A percentile compares a stretch with the other conserved stretches of the same genome.
phyloP scores from a whole-genome alignment of 192 early-diverging fungal species.

The Entophlyctis luteolus region DNA sequence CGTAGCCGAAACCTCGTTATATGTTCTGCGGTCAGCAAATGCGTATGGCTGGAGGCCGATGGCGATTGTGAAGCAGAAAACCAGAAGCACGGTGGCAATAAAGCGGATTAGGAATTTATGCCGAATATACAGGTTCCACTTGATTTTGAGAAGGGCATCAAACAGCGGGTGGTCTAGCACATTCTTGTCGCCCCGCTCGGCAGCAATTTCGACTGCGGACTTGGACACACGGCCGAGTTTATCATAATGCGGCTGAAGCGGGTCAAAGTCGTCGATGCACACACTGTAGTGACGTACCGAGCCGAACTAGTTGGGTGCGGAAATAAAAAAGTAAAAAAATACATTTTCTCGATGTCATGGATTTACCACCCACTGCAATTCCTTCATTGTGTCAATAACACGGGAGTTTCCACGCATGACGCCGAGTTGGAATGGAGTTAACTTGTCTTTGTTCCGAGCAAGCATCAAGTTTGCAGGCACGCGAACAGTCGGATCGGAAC shows the following conservation, averaged over 20 bases:
- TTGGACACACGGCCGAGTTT: background rate
- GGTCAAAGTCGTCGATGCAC: conserved; percentile 16
- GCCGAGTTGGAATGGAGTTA: conserved; percentile 24
- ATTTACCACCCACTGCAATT: conserved; percentile 15
- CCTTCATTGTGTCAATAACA: conserved; percentile 20
- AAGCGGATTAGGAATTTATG: conserved; percentile 24
- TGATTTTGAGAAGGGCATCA: conserved; percentile 17
- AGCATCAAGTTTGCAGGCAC: background rate
- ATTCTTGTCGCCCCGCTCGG: conserved; percentile 14
- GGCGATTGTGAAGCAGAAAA: conserved; percentile 11
- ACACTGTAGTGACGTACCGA: conserved; percentile 4
- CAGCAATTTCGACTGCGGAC: conserved; percentile 22
- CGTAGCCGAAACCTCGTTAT: background rate
- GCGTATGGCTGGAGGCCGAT: conserved; percentile 14
- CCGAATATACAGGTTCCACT: conserved; percentile 28
- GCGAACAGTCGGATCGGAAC: background rate
- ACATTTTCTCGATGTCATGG: background rate
- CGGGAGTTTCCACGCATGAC: background rate
- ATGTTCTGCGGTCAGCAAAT: background rate
- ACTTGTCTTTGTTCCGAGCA: conserved; percentile 21
- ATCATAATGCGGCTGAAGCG: conserved; percentile 4
- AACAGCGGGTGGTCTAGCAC: conserved; percentile 25
- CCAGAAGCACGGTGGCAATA: background rate
- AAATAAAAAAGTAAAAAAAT: background rate
- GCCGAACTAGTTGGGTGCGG: conserved; percentile 3